A percentile compares a stretch with the other conserved stretches of the same genome.
These are phyloP conservation scores for Gymnopilus dilepis DNA, from an alignment of 768 basidiomycete species.

Conservation along the genomic window DNA sequence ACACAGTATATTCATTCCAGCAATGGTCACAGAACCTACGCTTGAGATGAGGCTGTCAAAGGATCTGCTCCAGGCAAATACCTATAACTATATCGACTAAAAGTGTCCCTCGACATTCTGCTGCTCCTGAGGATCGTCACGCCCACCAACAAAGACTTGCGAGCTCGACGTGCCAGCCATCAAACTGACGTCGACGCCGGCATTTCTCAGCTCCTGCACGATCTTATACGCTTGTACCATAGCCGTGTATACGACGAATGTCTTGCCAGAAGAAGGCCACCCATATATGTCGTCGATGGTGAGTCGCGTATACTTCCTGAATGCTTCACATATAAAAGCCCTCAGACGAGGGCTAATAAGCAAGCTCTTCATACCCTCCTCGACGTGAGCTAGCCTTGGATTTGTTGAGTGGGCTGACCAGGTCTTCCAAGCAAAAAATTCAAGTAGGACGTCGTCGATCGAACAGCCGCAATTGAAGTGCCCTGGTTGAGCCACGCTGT, in stretches of 20 bases:
- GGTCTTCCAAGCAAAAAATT: constrained; percentile 5
- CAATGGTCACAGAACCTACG: too few species aligned
- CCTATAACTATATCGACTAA: too few species aligned
- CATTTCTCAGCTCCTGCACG: not conserved
- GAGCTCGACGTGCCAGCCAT: not conserved
- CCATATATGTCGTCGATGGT: not conserved
- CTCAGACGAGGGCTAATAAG: not conserved
- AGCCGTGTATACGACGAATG: not conserved
- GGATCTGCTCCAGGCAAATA: too few species aligned
- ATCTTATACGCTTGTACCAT: not conserved
- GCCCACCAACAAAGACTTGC: too few species aligned
- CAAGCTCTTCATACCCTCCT: not conserved
- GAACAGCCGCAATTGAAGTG: constrained; percentile 2
- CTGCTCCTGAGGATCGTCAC: too few species aligned
- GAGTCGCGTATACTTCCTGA: not conserved
- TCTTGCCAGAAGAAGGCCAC: not conserved
- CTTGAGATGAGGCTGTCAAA: too few species aligned
- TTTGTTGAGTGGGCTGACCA: not conserved
- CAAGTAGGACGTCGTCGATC: not conserved
- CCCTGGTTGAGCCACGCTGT: not conserved
- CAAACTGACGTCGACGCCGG: too few species aligned
- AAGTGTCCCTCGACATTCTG: too few species aligned
- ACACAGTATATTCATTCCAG: too few species aligned
- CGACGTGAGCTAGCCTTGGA: not conserved
- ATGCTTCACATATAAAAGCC: not conserved